A percentile compares a stretch with the other conserved stretches of the same genome.
phyloP scores from a whole-genome alignment of 169 alveolate genomes.

The Plasmodium ovale region DNA sequence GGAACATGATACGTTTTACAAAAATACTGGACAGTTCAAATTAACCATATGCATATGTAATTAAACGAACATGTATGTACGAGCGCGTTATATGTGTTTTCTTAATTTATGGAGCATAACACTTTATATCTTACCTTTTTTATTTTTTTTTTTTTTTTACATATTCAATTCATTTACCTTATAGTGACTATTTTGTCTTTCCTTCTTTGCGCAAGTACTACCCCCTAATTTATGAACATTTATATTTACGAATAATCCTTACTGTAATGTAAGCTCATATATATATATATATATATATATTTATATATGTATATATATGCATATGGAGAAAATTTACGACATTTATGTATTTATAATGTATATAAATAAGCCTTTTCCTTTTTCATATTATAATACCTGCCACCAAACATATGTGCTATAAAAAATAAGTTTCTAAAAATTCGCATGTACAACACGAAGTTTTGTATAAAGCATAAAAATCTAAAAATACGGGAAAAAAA shows the following conservation, averaged over 20 bases:
- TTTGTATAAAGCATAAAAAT: constrained; percentile 11
- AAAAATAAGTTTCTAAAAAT: not conserved
- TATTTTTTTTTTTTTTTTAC: constrained; percentile 10
- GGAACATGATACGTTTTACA: constrained; percentile 3
- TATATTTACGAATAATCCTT: not conserved
- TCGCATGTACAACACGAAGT: not conserved
- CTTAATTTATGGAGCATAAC: constrained; percentile 2
- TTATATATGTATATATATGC: not conserved
- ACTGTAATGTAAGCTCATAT: not conserved
- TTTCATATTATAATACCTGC: not conserved
- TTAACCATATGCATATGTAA: not conserved
- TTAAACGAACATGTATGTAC: not conserved
- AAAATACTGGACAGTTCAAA: not conserved
- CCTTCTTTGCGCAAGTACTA: not conserved
- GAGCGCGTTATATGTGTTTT: not conserved
- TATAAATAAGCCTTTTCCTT: not conserved
- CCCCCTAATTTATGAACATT: constrained; percentile 17
- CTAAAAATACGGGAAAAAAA: not conserved
- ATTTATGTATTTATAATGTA: not conserved
- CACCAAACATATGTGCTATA: not conserved
- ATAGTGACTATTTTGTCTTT: constrained; percentile 8
- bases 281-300: constrained; percentile 11
- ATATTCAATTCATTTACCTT: constrained; percentile 1
- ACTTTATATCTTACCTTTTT: not conserved
- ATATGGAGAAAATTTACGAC: not conserved